phyloP scores from a whole-genome alignment of 352 stramenopile genomes.

The Globisporangium rhizosaccharum region DNA sequence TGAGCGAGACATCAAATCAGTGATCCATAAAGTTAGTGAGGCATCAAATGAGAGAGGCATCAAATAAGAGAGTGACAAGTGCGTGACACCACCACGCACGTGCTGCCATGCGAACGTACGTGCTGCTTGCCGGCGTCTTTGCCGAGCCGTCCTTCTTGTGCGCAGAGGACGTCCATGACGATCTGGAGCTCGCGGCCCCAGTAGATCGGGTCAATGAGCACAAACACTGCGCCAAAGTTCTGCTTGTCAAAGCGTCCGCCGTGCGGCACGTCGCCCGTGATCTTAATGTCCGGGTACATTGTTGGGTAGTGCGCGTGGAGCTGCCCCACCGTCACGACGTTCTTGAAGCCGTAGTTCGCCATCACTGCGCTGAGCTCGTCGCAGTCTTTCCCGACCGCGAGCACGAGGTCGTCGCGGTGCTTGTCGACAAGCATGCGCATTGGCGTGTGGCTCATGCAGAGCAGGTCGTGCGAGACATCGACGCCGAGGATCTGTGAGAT shows the following conservation, averaged over 20 bases:
- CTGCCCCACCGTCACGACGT: slow-evolving; percentile 74
- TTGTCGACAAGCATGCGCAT: slow-evolving; percentile 65
- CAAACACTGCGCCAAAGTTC: slow-evolving; percentile 40
- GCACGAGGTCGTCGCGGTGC: slow-evolving; percentile 66
- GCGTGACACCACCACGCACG: too few species aligned
- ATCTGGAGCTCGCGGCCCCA: slow-evolving; percentile 56
- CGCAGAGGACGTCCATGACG: slow-evolving; percentile 48
- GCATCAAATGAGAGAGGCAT: too few species aligned
- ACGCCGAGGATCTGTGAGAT: slow-evolving; percentile 63
- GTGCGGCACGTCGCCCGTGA: slow-evolving; percentile 20
- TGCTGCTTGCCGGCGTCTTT: slow-evolving; percentile 27
- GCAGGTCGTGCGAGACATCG: slow-evolving; percentile 34
- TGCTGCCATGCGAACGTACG: slow-evolving; percentile 1
- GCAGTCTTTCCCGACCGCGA: slow-evolving; percentile 78
- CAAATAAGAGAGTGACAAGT: too few species aligned
- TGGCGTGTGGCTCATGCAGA: slow-evolving; percentile 82
- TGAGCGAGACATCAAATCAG: background rate
- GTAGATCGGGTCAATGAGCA: slow-evolving; percentile 57
- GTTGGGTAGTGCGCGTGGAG: slow-evolving; percentile 70
- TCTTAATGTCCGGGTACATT: slow-evolving; percentile 80
- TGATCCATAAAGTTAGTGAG: too few species aligned
- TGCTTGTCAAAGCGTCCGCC: slow-evolving; percentile 30
- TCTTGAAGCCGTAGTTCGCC: slow-evolving; percentile 77
- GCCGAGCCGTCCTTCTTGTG: slow-evolving; percentile 34
- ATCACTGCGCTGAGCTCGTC: slow-evolving; percentile 56